Base-by-base conservation (phyloP, 192 early-diverging fungal genomes). In the Entomortierella parvispora region DNA sequence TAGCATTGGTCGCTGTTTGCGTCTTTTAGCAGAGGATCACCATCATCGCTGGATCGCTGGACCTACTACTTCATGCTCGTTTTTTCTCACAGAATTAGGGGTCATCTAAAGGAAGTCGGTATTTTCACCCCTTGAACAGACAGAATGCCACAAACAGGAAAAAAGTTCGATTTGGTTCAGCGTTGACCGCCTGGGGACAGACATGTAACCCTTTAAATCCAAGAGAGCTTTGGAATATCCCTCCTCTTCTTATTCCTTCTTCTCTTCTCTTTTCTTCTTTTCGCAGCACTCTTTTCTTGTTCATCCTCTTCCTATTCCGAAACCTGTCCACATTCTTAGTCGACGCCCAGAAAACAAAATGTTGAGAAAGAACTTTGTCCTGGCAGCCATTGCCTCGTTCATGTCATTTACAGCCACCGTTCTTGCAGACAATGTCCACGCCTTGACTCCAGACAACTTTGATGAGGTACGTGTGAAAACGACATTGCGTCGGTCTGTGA, bases 371-470 rank as follows among this genome's bases (percentile, higher is more conserved):
- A 42, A 40, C 2, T n/a, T 54, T 28, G 26, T 25, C 12, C 37
- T 45, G 18, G n/a, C 37, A 18, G 37, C 62, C 9, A 53, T 65
- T 28, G n/a, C 50, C 42, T 11, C 45, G 31, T 18, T 54, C 34
- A n/a, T 71, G 34, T 37, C 58, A 2, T 22, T 58, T 9, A 25
- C 54, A 23, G 67, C 57, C 4, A 37, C 20, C 6, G 32, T 60
- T 29, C 23, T 82, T 5, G 75, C 82, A 2, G 53, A 69, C 3
- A 61, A 83, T 26, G 80, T 71, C 25, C 53, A 65, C 10, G 58
- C 58, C 11, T 56, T 85, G 31, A 71, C 80, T 4, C 48, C 71
- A 2, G 69, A 80, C 42, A 90, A 82, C 75, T 93, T 95, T 69
- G 83, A 90, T 47, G 51, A 77, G 40, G 81, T 90, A 31, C n/a